Percentiles rank a stretch among this genome's conserved stretches.
Evolutionary conservation across 192 early-diverging fungal genomes (phyloP).

Genomic region (Backusella westeae): DNA sequence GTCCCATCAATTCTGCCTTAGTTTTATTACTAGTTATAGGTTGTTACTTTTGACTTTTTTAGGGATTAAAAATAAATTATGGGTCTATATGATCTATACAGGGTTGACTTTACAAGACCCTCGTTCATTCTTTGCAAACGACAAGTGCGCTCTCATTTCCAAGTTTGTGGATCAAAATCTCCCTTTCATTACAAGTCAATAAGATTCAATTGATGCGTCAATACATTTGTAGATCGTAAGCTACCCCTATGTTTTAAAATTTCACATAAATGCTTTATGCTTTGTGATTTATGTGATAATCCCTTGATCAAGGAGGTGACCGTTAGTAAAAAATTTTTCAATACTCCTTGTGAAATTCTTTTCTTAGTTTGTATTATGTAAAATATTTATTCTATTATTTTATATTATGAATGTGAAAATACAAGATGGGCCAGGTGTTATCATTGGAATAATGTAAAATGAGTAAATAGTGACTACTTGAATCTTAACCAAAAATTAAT

Average conservation of each 20-base stretch:
- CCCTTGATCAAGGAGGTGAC: not conserved
- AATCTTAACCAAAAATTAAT: conserved; percentile 15
- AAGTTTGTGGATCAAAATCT: no score
- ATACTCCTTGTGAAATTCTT: not conserved
- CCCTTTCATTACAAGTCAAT: no score
- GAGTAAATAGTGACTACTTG: not conserved
- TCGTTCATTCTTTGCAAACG: no score
- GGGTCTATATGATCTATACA: no score
- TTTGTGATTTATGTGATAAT: not conserved
- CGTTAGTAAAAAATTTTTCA: not conserved
- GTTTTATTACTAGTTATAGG: no score
- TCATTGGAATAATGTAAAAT: no score
- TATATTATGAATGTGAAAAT: not conserved
- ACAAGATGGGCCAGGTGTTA: not conserved
- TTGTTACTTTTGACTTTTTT: no score
- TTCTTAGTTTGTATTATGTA: not conserved
- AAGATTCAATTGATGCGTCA: no score
- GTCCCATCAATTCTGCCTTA: no score
- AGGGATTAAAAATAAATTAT: no score
- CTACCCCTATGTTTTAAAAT: not conserved
- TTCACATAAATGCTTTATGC: not conserved
- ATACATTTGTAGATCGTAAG: not conserved
- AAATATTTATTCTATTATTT: not conserved
- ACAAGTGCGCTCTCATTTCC: no score
- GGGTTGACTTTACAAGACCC: no score